Evolutionary conservation across 2,329 filamentous ascomycete species (phyloP).

Genomic region (Fusarium hostae): DNA sequence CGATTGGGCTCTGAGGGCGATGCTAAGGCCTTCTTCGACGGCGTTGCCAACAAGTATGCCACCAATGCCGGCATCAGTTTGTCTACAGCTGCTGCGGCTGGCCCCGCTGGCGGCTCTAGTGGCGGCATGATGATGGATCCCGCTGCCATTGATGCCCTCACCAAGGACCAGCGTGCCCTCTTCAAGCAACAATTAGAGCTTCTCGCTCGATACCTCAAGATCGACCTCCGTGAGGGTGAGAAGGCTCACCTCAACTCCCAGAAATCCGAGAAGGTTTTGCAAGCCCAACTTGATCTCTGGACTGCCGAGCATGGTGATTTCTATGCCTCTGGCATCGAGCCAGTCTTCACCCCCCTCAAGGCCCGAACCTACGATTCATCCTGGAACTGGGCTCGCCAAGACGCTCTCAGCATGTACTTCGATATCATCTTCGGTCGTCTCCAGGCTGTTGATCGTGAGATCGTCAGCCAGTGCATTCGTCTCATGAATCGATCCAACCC

Average conservation of each 20-base stretch:
- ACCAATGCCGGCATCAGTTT: constrained; percentile 84
- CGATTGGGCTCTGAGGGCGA: constrained; percentile 91
- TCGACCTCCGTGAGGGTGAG: constrained; percentile 95
- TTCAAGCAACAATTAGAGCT: constrained; percentile 99
- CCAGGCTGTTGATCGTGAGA: constrained; percentile 93
- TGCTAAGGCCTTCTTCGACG: constrained; percentile 92
- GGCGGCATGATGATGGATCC: constrained; percentile 99
- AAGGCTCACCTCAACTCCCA: constrained; percentile 89
- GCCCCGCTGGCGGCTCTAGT: constrained; percentile 74
- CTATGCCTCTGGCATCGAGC: constrained; percentile 94
- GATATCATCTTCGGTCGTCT: constrained; percentile 98
- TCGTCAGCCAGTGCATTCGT: constrained; percentile 97
- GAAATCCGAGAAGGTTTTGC: constrained; percentile 86
- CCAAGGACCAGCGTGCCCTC: constrained; percentile 92
- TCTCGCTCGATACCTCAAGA: constrained; percentile 94
- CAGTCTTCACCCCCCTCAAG: constrained; percentile 92
- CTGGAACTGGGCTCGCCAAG: constrained; percentile 99
- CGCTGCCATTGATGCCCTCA: constrained; percentile 93
- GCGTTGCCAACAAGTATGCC: constrained; percentile 90
- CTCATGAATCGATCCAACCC: constrained; percentile 99
- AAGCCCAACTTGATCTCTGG: constrained; percentile 95
- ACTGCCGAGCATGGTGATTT: constrained; percentile 95
- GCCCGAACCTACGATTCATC: constrained; percentile 97
- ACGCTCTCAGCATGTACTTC: constrained; percentile 98
- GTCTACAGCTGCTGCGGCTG: constrained; percentile 78